A percentile compares a stretch with the other conserved stretches of the same genome.
Conservation (phyloP, 352 stramenopile genomes). For the Plasmopara viticola region DNA sequence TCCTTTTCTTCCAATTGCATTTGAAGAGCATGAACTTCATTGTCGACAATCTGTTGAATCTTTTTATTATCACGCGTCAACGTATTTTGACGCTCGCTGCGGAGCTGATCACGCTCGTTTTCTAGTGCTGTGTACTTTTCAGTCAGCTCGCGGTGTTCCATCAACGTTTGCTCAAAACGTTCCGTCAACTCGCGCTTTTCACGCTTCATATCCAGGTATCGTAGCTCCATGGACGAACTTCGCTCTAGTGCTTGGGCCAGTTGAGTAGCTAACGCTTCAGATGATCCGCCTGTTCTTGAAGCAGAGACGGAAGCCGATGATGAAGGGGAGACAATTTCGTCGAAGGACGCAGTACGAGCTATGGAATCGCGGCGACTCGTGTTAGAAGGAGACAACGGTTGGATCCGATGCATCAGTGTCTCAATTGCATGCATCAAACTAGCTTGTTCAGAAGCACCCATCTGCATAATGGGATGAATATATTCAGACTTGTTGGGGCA, state of each 20-base stretch:
- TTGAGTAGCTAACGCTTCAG: slow-evolving; percentile 44
- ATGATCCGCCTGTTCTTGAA: slow-evolving; percentile 28
- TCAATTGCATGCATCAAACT: slow-evolving; percentile 84
- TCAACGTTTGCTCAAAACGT: slow-evolving; percentile 51
- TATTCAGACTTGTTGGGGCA: slow-evolving; percentile 75
- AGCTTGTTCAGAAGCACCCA: slow-evolving; percentile 67
- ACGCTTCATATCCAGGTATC: slow-evolving; percentile 66
- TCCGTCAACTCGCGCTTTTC: slow-evolving; percentile 74
- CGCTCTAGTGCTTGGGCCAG: slow-evolving; percentile 64
- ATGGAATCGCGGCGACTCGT: slow-evolving; percentile 24
- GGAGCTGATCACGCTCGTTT: slow-evolving; percentile 63
- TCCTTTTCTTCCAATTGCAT: slow-evolving; percentile 77
- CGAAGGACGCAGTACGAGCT: slow-evolving; percentile 40
- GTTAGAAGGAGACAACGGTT: slow-evolving; percentile 44
- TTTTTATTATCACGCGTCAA: slow-evolving; percentile 83
- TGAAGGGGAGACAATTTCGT: slow-evolving; percentile 39
- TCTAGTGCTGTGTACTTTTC: slow-evolving; percentile 45
- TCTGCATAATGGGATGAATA: slow-evolving; percentile 81
- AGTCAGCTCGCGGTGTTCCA: slow-evolving; percentile 41
- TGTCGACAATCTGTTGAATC: slow-evolving; percentile 82
- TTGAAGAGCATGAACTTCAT: slow-evolving; percentile 67
- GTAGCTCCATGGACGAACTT: slow-evolving; percentile 60
- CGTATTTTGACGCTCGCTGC: slow-evolving; percentile 63
- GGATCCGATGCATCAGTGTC: slow-evolving; percentile 75
- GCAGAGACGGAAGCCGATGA: slow-evolving; percentile 24